phyloP scores from a whole-genome alignment of 257 asterid species.

The Rauvolfia tetraphylla region DNA sequence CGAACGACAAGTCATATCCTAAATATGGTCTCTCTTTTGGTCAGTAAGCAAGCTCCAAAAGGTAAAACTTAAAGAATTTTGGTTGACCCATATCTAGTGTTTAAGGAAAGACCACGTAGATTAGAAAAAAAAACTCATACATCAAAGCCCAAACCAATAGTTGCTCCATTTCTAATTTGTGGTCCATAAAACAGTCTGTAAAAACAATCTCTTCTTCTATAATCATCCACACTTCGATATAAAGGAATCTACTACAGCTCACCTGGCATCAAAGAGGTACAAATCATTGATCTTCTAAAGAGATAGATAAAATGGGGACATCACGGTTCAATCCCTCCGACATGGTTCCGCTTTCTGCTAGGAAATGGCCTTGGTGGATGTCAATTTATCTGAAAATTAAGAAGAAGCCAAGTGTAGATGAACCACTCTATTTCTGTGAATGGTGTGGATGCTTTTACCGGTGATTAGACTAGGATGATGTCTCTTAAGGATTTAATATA shows the following conservation, averaged over 20 bases:
- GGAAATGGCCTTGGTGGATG: constrained; percentile 5
- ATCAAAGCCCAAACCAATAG: not conserved
- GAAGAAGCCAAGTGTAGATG: not conserved
- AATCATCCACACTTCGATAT: not conserved
- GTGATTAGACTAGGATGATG: not conserved
- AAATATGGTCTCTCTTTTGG: no score
- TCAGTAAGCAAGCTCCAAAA: no score
- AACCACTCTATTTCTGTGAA: not conserved
- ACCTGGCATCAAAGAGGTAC: not conserved
- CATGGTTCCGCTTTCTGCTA: not conserved
- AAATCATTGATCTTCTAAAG: not conserved
- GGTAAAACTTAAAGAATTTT: not conserved
- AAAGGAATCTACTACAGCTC: constrained; percentile 25
- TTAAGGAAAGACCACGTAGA: constrained; percentile 5
- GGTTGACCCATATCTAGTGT: not conserved
- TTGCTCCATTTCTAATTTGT: constrained; percentile 11
- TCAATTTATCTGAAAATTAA: not conserved
- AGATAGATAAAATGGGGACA: not conserved
- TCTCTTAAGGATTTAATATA: not conserved
- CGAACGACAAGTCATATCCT: no score
- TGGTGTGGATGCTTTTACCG: no score
- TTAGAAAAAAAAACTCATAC: constrained; percentile 1
- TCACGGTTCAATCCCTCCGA: not conserved
- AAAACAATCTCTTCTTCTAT: not conserved
- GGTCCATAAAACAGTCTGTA: constrained; percentile 6